Evolutionary conservation across 345 rosid genomes (phyloP), one percentile per base, ranked within the genome.

Genomic region (Eucalyptus pumila): DNA sequence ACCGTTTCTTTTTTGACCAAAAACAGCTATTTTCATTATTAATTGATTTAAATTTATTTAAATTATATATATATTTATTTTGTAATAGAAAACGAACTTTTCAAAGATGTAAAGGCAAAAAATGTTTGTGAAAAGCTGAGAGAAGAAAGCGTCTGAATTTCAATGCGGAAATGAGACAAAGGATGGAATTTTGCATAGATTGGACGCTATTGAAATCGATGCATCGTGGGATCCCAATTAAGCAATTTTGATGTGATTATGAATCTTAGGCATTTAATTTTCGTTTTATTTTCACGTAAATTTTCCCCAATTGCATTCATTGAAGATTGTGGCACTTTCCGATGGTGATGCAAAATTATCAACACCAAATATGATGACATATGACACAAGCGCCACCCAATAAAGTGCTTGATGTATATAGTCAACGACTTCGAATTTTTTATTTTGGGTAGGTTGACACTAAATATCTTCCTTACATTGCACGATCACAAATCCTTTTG

Each of bases 21-120:
- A 24, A 56, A 54, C 10, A 56, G 5, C 0, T 7, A 6, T n/a
- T n/a, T 65, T 14, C 9, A 2, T 37, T 72, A 5, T 37, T 0
- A 1, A 5, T 19, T 11, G 14, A 72, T 10, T 72, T 19, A 11
- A 37, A 6, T 37, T 72, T 19, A 76, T n/a, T n/a, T n/a, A n/a
- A n/a, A n/a, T 76, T 14, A 37, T 11, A 76, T 24, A 34, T 19
- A 19, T 19, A n/a, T n/a, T 60, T 60, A 72, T 37, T 11, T 2
- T 4, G 8, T 3, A 72, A 37, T 17, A 11, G 27, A 6, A 19
- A 5, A 11, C 2, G 47, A 76, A 6, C 2, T 37, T 69, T 72
- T 9, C 1, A 37, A 72, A 19, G 8, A 37, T 10, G 47, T 72
- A 6, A 72, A 76, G 37, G 2, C 4, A 72, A 27, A 72, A 21